These are phyloP conservation scores for Colletotrichum sidae DNA, from an alignment of 2,329 filamentous ascomycete species.

Conservation along the genomic window DNA sequence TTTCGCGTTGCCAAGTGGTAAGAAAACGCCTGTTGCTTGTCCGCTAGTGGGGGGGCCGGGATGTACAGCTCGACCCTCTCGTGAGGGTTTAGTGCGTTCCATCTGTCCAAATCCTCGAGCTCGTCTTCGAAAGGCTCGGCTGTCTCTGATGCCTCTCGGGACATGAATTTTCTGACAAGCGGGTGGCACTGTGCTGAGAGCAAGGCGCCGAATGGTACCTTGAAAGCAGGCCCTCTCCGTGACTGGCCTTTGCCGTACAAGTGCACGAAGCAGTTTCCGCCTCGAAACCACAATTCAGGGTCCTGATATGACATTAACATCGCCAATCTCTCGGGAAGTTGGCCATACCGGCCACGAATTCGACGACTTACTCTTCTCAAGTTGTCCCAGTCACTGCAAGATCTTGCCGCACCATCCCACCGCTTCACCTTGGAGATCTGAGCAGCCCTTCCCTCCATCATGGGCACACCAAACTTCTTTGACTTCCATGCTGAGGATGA, in stretches of 20 bases:
- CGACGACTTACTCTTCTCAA: conserved; percentile 56
- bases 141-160: conserved; percentile 35
- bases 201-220: conserved; percentile 69
- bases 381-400: conserved; percentile 58
- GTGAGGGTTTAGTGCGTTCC: conserved; percentile 46
- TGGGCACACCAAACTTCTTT: conserved; percentile 45
- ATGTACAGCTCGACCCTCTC: conserved; percentile 72
- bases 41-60: conserved; percentile 67
- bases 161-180: conserved; percentile 66
- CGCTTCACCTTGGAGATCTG: conserved; percentile 53
- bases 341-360: not conserved
- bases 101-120: conserved; percentile 45
- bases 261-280: conserved; percentile 78
- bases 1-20: conserved; percentile 80
- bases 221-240: conserved; percentile 74
- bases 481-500: conserved; percentile 47
- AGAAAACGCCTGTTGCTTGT: conserved; percentile 65
- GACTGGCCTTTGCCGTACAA: conserved; percentile 75
- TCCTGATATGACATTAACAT: conserved; percentile 62
- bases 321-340: too few species aligned
- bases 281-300: conserved; percentile 74
- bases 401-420: conserved; percentile 63
- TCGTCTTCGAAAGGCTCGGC: conserved; percentile 14
- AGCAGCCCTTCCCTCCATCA: conserved; percentile 43
- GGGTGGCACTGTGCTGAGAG: conserved; percentile 68